Evolutionary conservation across 768 basidiomycete genomes (phyloP).

Genomic region (Trametes meyenii): DNA sequence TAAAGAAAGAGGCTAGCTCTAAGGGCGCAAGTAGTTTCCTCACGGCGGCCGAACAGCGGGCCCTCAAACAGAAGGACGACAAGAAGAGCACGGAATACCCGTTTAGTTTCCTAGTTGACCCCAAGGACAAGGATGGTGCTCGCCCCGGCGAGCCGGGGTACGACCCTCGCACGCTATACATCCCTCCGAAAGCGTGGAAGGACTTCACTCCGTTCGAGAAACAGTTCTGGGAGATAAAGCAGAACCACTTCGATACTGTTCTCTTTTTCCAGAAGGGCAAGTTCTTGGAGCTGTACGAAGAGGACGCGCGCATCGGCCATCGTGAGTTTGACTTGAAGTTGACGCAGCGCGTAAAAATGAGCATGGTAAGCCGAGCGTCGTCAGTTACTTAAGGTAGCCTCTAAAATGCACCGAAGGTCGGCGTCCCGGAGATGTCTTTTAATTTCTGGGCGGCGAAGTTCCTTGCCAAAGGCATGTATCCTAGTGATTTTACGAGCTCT

Average conservation of each 20-base stretch:
- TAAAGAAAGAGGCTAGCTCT: constrained; percentile 36
- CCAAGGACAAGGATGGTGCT: constrained; percentile 80
- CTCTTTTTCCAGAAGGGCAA: constrained; percentile 99
- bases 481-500: neutral
- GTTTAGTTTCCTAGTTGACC: constrained; percentile 72
- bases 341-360: constrained; percentile 95
- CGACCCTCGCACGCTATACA: constrained; percentile 84
- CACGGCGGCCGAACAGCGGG: constrained; percentile 81
- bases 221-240: constrained; percentile 79
- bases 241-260: constrained; percentile 96
- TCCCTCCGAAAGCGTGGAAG: constrained; percentile 78
- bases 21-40: constrained; percentile 54
- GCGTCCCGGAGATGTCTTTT: constrained; percentile 93
- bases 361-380: constrained; percentile 66
- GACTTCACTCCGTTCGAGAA: constrained; percentile 95
- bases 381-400: neutral
- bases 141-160: constrained; percentile 83
- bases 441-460: constrained; percentile 94
- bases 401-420: constrained; percentile 57
- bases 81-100: constrained; percentile 81
- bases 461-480: constrained; percentile 66
- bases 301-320: constrained; percentile 92
- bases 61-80: constrained; percentile 75
- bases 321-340: constrained; percentile 94
- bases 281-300: constrained; percentile 93